phyloP scores from a whole-genome alignment of 2,329 filamentous ascomycete genomes.

The Penicillium digitatum region DNA sequence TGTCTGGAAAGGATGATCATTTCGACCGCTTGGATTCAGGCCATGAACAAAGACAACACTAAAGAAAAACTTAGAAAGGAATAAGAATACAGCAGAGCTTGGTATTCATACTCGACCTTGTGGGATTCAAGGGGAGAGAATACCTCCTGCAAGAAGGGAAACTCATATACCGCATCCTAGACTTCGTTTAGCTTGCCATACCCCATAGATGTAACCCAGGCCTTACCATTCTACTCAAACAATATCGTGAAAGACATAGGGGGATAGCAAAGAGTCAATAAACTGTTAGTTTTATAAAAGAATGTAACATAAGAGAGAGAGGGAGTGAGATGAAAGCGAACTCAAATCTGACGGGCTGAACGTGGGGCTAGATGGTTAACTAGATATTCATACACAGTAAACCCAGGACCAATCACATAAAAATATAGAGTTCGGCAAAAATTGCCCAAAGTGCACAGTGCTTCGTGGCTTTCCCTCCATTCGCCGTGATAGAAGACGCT shows the following conservation, averaged over 20 bases:
- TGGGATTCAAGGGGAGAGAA: conserved; percentile 23
- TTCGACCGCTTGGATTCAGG: conserved; percentile 29
- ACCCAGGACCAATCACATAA: conserved; percentile 7
- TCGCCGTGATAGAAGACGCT: neutral
- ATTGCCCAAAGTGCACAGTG: conserved; percentile 7
- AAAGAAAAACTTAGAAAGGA: neutral
- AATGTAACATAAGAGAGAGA: neutral
- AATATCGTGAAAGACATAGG: neutral
- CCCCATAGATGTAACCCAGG: neutral
- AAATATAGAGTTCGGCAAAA: conserved; percentile 5
- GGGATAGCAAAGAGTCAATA: neutral
- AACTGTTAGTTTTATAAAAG: neutral
- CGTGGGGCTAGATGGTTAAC: too few relatives aligned
- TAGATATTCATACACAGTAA: neutral
- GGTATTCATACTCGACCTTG: conserved; percentile 27
- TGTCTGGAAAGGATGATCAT: conserved; percentile 33
- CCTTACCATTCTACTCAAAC: neutral
- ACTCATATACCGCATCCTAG: conserved; percentile 25
- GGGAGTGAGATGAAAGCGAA: neutral
- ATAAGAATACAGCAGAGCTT: too few relatives aligned
- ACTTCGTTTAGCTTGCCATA: neutral
- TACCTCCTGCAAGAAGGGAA: conserved; percentile 31
- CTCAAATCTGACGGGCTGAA: neutral
- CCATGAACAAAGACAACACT: conserved; percentile 34
- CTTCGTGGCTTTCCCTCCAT: neutral